These are phyloP conservation scores for Ophiorrhiza pumila DNA, from an alignment of 257 asterid species.

Conservation along the genomic window DNA sequence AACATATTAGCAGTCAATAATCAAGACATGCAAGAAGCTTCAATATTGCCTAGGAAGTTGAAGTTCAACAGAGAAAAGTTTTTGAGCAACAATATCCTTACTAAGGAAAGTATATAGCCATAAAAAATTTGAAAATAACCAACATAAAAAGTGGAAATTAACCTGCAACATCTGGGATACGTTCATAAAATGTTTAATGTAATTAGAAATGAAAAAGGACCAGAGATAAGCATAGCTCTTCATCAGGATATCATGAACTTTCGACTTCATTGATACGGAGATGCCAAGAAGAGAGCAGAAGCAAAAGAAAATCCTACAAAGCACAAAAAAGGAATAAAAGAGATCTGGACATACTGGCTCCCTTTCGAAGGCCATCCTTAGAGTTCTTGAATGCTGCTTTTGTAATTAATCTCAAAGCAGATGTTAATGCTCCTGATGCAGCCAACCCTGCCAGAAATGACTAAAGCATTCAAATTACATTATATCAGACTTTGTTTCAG, in stretches of 20 bases:
- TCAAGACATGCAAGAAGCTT: not conserved
- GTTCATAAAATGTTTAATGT: not conserved
- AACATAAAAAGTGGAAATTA: not conserved
- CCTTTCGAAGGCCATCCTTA: slow-evolving; percentile 36
- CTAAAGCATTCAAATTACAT: slow-evolving; percentile 15
- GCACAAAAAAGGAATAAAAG: not conserved
- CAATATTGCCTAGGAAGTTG: not conserved
- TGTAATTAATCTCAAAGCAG: slow-evolving; percentile 41
- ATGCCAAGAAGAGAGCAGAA: not conserved
- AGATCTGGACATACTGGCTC: slow-evolving; percentile 34
- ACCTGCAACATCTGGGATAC: not conserved
- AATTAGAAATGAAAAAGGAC: not conserved
- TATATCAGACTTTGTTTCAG: not conserved
- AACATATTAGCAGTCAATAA: not conserved
- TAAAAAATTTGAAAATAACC: not conserved
- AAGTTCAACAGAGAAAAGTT: not conserved
- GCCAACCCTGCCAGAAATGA: slow-evolving; percentile 46
- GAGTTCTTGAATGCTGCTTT: slow-evolving; percentile 40
- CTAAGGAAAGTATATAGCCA: too few relatives aligned
- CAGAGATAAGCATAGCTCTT: not conserved
- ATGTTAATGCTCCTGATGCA: slow-evolving; percentile 45
- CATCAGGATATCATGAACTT: too few relatives aligned
- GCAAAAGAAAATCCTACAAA: not conserved
- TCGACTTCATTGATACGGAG: not conserved
- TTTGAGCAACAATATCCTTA: not conserved